These are phyloP conservation scores for Nakazawaea wickerhamii DNA, from an alignment of 805 yeast genomes.

Conservation along the genomic window DNA sequence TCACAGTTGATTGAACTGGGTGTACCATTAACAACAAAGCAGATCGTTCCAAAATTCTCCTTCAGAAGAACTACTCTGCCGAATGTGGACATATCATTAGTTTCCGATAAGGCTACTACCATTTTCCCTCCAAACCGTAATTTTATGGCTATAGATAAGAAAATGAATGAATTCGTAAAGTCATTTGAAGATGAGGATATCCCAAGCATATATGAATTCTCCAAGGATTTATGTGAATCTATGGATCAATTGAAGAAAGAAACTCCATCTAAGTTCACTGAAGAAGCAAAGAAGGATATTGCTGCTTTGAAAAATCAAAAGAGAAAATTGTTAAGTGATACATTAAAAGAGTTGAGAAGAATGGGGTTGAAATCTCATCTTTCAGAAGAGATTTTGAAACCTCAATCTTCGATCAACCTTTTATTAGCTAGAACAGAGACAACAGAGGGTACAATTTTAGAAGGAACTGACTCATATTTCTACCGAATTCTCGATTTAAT, in stretches of 20 bases:
- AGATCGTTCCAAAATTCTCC: neutral
- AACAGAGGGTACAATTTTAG: conserved; percentile 33
- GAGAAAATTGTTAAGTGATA: conserved; percentile 67
- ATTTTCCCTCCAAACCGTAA: conserved; percentile 48
- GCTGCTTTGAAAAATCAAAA: conserved; percentile 80
- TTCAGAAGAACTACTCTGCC: neutral
- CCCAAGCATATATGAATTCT: conserved; percentile 50
- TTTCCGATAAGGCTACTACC: conserved; percentile 22
- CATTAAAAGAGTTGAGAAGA: conserved; percentile 65
- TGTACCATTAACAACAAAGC: conserved; percentile 20
- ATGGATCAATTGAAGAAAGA: conserved; percentile 63
- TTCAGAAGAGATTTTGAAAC: conserved; percentile 57
- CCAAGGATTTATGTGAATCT: conserved; percentile 47
- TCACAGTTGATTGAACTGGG: conserved; percentile 57
- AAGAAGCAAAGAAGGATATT: conserved; percentile 67
- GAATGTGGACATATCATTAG: conserved; percentile 2
- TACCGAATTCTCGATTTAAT: conserved; percentile 71
- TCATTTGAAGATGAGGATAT: conserved; percentile 23
- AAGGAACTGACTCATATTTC: conserved; percentile 47
- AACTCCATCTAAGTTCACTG: conserved; percentile 68
- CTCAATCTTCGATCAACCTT: conserved; percentile 57
- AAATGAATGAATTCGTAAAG: conserved; percentile 46
- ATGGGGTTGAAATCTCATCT: conserved; percentile 71
- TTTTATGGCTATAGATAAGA: conserved; percentile 41
- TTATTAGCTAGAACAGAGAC: conserved; percentile 53